phyloP scores from a whole-genome alignment of 345 rosid species.

The Raphanus raphanistrum region DNA sequence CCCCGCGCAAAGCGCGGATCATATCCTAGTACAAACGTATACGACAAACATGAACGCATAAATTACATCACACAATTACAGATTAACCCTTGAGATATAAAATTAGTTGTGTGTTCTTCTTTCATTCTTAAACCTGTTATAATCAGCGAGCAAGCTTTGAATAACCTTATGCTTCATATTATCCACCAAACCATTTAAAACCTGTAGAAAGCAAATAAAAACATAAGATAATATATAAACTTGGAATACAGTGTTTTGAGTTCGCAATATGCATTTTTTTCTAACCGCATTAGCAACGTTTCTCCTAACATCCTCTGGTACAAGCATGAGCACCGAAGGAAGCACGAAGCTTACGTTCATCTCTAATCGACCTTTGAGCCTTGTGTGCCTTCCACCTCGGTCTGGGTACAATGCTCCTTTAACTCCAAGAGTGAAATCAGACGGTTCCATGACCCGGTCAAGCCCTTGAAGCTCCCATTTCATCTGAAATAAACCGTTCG shows the following conservation, averaged over 20 bases:
- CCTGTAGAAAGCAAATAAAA: slow-evolving; percentile 40
- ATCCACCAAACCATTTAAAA: slow-evolving; percentile 60
- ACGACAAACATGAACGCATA: neutral
- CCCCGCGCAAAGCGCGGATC: too few relatives aligned
- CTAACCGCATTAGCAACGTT: slow-evolving; percentile 67
- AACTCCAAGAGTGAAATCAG: slow-evolving; percentile 64
- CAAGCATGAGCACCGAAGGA: slow-evolving; percentile 65
- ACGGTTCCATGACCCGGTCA: slow-evolving; percentile 52
- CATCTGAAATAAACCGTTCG: slow-evolving; percentile 41
- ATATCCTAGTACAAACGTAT: too few relatives aligned
- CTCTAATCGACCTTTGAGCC: slow-evolving; percentile 81
- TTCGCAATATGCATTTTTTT: neutral
- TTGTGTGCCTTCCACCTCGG: slow-evolving; percentile 47
- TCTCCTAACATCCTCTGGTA: slow-evolving; percentile 68
- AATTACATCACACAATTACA: neutral
- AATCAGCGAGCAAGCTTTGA: slow-evolving; percentile 77
- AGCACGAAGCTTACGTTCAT: slow-evolving; percentile 64
- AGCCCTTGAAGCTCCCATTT: slow-evolving; percentile 93
- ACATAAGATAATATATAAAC: neutral
- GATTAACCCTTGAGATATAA: neutral
- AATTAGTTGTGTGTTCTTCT: slow-evolving; percentile 22
- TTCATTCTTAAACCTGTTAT: slow-evolving; percentile 62
- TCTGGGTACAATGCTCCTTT: slow-evolving; percentile 69
- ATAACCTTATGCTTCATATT: slow-evolving; percentile 83
- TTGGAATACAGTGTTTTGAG: neutral